Conservation (phyloP, 495 filamentous ascomycete species). For the Podospora australis region DNA sequence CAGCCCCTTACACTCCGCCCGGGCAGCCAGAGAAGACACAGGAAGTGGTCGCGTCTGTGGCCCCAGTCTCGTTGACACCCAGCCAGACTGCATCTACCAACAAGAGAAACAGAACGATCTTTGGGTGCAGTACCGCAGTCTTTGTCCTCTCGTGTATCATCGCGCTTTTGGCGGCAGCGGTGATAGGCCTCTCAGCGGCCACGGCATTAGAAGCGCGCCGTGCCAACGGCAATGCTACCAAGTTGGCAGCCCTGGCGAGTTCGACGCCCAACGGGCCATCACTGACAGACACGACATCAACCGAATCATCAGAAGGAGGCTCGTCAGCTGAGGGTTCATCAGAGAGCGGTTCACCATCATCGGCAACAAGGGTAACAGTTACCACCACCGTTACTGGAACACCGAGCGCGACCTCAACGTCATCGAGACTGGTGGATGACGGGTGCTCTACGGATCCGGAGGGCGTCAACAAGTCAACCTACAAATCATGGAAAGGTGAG, state of each 20-base stretch:
- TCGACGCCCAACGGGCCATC: no score
- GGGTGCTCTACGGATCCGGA: conserved; percentile 30
- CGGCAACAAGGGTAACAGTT: no score
- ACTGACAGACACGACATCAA: no score
- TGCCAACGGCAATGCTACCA: conserved; percentile 30
- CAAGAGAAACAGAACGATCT: conserved; percentile 17
- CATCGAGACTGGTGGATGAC: conserved; percentile 33
- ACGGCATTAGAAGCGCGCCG: conserved; percentile 36
- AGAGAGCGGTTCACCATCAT: no score
- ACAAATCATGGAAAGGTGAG: conserved; percentile 22
- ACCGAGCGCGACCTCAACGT: conserved; percentile 1
- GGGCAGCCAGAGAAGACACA: conserved; percentile 1
- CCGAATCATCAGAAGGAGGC: no score
- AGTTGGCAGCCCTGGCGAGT: conserved; percentile 19
- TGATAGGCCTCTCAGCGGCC: conserved; percentile 39
- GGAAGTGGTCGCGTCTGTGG: no score
- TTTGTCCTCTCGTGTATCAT: conserved; percentile 38
- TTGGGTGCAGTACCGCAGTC: conserved; percentile 32
- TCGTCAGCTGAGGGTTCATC: no score
- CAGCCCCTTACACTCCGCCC: conserved; percentile 2
- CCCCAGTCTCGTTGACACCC: neutral
- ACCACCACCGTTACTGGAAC: conserved; percentile 19
- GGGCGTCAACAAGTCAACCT: conserved; percentile 24
- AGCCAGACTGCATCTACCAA: neutral
- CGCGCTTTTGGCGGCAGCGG: conserved; percentile 32